Percentiles rank a stretch among this genome's conserved stretches.
These are phyloP conservation scores for Pichia cephalocereana DNA, from an alignment of 805 yeast species.

Conservation along the genomic window DNA sequence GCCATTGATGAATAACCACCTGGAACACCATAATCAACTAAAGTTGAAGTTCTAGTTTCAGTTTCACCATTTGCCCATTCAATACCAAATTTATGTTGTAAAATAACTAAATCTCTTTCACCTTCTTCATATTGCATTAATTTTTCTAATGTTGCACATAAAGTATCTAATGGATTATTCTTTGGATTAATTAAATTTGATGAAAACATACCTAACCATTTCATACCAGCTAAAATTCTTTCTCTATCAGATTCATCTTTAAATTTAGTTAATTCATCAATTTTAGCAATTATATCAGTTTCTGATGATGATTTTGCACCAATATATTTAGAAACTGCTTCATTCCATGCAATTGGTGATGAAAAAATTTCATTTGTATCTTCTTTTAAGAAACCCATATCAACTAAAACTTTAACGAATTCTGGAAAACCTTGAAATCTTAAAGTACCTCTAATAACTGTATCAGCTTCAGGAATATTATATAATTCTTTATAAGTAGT, in stretches of 20 bases:
- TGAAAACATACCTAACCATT: constrained; percentile 91
- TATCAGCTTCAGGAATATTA: constrained; percentile 93
- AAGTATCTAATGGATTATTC: constrained; percentile 90
- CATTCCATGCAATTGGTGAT: constrained; percentile 68
- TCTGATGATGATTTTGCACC: constrained; percentile 65
- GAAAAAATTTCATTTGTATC: constrained; percentile 52
- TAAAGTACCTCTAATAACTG: constrained; percentile 93
- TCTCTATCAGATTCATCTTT: constrained; percentile 73
- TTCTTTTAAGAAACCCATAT: constrained; percentile 85
- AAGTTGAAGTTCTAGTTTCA: constrained; percentile 91
- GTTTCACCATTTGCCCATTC: constrained; percentile 90
- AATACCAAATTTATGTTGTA: constrained; percentile 97
- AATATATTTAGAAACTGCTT: constrained; percentile 67
- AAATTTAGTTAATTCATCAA: constrained; percentile 71
- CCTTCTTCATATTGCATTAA: constrained; percentile 93
- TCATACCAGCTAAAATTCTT: constrained; percentile 80
- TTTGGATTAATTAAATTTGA: constrained; percentile 71
- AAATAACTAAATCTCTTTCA: constrained; percentile 89
- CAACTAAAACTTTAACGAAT: constrained; percentile 90
- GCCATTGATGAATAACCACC: constrained; percentile 98
- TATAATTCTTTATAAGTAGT: constrained; percentile 88
- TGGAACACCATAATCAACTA: constrained; percentile 87
- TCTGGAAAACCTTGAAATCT: constrained; percentile 99
- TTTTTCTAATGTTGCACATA: constrained; percentile 93
- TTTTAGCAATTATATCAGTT: constrained; percentile 65